Percentiles rank a stretch among this genome's conserved stretches.
phyloP scores from a whole-genome alignment of 2,329 filamentous ascomycete species.

The Didymella keratinophila region DNA sequence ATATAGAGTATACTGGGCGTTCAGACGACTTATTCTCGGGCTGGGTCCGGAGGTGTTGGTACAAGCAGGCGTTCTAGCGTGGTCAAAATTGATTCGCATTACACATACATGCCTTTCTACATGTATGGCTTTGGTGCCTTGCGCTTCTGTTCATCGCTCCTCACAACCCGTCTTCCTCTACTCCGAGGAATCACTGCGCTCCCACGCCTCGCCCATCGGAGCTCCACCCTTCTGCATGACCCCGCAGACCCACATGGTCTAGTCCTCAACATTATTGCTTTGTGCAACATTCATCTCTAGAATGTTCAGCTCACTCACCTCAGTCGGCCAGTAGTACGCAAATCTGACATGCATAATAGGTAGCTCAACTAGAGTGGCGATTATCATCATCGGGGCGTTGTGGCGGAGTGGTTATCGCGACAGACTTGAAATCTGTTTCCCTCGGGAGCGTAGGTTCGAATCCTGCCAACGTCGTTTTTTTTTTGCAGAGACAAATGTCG shows the following conservation, averaged over 20 bases:
- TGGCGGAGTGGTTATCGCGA: conserved; percentile 50
- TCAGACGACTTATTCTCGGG: background rate
- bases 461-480: conserved; percentile 44
- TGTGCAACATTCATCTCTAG: background rate
- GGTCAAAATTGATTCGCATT: background rate
- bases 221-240: background rate
- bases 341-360: too few species aligned
- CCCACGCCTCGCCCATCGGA: background rate
- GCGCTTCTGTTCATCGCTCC: background rate
- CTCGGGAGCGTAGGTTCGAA: conserved; percentile 49
- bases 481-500: conserved; percentile 5
- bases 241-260: conserved; percentile 1
- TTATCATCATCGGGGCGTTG: conserved; percentile 26
- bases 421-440: conserved; percentile 53
- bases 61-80: background rate
- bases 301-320: too few species aligned
- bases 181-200: background rate
- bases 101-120: background rate
- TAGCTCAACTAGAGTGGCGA: too few species aligned
- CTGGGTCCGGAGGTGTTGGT: background rate
- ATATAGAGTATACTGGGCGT: background rate
- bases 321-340: too few species aligned
- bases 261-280: background rate
- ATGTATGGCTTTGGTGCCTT: background rate
- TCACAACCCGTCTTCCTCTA: too few species aligned